phyloP scores from a whole-genome alignment of 2,329 filamentous ascomycete genomes.

The Colletotrichum sp. region DNA sequence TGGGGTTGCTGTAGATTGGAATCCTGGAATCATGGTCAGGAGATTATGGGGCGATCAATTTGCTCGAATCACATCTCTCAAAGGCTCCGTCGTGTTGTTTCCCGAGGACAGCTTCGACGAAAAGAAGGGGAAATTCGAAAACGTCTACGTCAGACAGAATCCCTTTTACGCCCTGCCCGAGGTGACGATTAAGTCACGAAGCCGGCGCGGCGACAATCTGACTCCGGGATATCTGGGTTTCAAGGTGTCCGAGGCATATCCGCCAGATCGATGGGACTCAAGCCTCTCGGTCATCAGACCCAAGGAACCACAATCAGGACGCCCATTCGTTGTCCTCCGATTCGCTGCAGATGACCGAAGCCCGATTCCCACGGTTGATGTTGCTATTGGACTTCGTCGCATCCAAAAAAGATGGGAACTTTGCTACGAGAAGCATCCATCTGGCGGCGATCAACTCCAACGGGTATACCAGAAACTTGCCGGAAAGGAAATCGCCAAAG shows the following conservation, averaged over 20 bases:
- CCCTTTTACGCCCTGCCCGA: neutral
- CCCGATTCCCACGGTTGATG: neutral
- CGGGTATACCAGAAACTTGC: neutral
- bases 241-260: neutral
- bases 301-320: neutral
- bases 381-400: neutral
- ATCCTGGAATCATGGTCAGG: neutral
- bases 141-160: neutral
- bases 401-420: neutral
- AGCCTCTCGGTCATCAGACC: neutral
- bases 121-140: neutral
- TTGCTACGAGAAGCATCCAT: neutral
- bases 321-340: neutral
- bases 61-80: neutral
- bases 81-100: neutral
- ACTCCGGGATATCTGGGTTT: neutral
- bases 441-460: neutral
- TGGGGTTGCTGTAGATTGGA: neutral
- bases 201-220: neutral
- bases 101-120: neutral
- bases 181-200: neutral
- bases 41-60: slow-evolving; percentile 4
- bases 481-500: rapidly evolving
- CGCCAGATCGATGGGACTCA: slow-evolving; percentile 5
- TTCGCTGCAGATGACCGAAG: neutral